A percentile compares a stretch with the other conserved stretches of the same genome.
These are phyloP conservation scores for Pseudofabraea citricarpa DNA, from an alignment of 2,329 filamentous ascomycete genomes.

Conservation along the genomic window DNA sequence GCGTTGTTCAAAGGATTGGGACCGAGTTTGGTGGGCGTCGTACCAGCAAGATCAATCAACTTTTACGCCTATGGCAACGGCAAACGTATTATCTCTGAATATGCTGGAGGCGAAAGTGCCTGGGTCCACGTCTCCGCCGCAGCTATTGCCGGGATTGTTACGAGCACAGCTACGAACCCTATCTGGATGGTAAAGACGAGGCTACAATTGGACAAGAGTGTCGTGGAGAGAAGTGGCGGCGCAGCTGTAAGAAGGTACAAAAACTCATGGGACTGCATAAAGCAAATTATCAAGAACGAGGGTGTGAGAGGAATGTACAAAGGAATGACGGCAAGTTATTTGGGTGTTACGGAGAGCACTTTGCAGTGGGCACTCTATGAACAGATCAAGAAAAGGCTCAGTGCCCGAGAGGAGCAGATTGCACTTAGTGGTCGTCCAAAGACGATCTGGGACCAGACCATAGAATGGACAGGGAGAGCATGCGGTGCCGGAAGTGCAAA, in stretches of 20 bases:
- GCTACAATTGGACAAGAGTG: slow-evolving; percentile 85
- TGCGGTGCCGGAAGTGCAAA: slow-evolving; percentile 80
- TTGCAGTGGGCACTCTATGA: slow-evolving; percentile 95
- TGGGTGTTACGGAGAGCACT: slow-evolving; percentile 86
- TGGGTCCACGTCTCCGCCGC: slow-evolving; percentile 77
- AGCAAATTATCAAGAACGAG: slow-evolving; percentile 75
- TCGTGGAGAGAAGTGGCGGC: slow-evolving; percentile 53
- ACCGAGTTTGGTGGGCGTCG: slow-evolving; percentile 83
- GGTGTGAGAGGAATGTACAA: slow-evolving; percentile 81
- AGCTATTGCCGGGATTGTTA: slow-evolving; percentile 73
- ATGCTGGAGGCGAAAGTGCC: slow-evolving; percentile 64
- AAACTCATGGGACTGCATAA: slow-evolving; percentile 84
- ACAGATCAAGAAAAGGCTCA: slow-evolving; percentile 76
- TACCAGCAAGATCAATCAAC: slow-evolving; percentile 86
- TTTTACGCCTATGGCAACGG: slow-evolving; percentile 93
- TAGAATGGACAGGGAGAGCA: slow-evolving; percentile 75
- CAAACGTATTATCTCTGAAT: slow-evolving; percentile 73
- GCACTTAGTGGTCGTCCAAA: slow-evolving; percentile 55
- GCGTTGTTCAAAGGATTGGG: slow-evolving; percentile 92
- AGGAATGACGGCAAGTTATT: slow-evolving; percentile 84
- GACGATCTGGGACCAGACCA: slow-evolving; percentile 67
- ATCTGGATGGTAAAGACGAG: slow-evolving; percentile 97
- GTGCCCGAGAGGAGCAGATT: slow-evolving; percentile 55
- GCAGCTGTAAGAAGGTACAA: slow-evolving; percentile 64
- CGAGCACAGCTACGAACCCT: slow-evolving; percentile 87